Evolutionary conservation across 345 rosid species (phyloP), one percentile per base, ranked within the genome.

Genomic region (Cardamine resedifolia): DNA sequence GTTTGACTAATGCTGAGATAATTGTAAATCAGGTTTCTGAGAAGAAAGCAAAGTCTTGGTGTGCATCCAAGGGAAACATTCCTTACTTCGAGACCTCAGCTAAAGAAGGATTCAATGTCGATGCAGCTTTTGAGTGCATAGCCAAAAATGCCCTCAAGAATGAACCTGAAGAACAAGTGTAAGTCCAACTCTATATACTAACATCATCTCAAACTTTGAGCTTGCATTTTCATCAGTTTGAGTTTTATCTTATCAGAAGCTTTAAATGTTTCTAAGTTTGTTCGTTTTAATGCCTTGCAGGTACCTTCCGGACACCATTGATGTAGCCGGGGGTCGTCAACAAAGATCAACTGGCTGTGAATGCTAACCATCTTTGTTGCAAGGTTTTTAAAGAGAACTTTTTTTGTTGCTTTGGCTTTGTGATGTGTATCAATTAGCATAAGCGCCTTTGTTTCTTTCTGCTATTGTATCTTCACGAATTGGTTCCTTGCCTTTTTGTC

Each of bases 61-160:
- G 92, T 81, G 96, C 96, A 69, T 86, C 96, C 10, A 91, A 85
- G 75, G 96, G 93, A 55, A 89, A 86, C 78, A 87, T 91, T 55
- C 91, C 96, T 27, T 87, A 91, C 69, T 91, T 89, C 10, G 94
- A 91, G 80, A 91, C 97, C 27, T 87, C 96, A 0, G 96, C 97
- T 15, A 89, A 89, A 70, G 90, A 91, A 81, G 96, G 96, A 48
- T 83, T 86, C 78, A 91, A 88, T 53, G 95, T 90, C 16, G 95
- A 90, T 31, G 92, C 84, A 59, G 92, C 92, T 77, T 90, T 90
- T 70, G 82, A 85, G 58, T 85, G 90, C 74, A 86, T 89, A 66
- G 93, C 96, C 50, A 89, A 84, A 77, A 82, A 87, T 66, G 93
- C 96, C 4, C 88, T 89, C 5, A 89, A 89, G 78, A 91, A 87